Evolutionary conservation across 495 filamentous ascomycete species (phyloP).

Genomic region (Cercophora sp.): DNA sequence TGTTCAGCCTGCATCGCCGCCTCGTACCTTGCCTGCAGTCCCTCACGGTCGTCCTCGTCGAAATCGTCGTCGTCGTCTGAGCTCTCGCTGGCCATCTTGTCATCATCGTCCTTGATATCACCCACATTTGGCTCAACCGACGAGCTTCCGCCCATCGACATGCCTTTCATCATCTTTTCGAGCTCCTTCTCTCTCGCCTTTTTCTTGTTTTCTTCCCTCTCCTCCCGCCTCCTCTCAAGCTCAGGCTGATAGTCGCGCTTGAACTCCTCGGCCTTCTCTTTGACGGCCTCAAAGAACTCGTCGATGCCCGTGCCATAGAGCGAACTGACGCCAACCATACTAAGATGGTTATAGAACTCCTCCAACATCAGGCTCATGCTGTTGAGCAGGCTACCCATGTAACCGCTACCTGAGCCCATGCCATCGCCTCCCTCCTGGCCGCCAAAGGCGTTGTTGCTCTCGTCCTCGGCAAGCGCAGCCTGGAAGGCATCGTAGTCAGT

Average conservation of each 20-base stretch:
- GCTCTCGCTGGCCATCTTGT: conserved; percentile 40
- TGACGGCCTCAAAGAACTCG: conserved; percentile 86
- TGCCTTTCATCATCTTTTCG: conserved; percentile 89
- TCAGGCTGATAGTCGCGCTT: conserved; percentile 88
- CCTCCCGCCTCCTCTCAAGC: conserved; percentile 70
- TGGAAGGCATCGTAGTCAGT: conserved; percentile 97
- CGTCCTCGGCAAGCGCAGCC: conserved; percentile 71
- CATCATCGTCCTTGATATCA: conserved; percentile 50
- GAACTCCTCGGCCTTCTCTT: conserved; percentile 85
- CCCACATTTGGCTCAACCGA: conserved; percentile 29
- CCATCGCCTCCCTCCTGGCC: conserved; percentile 67
- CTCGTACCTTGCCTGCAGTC: conserved; percentile 58
- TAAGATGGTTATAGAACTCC: conserved; percentile 93
- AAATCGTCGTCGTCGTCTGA: conserved; percentile 47
- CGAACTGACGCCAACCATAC: conserved; percentile 85
- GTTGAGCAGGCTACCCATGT: conserved; percentile 95
- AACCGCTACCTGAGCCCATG: conserved; percentile 67
- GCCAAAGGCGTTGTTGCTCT: conserved; percentile 71
- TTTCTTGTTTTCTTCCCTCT: conserved; percentile 69
- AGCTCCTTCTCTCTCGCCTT: conserved; percentile 72
- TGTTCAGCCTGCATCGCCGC: conserved; percentile 48
- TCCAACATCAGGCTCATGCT: conserved; percentile 97
- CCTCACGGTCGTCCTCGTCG: conserved; percentile 53
- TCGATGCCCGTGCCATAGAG: conserved; percentile 90
- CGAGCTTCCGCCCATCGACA: conserved; percentile 59